Evolutionary conservation across 2,329 filamentous ascomycete species (phyloP), one percentile per base, ranked within the genome.

Genomic region (Phialophora chinensis): DNA sequence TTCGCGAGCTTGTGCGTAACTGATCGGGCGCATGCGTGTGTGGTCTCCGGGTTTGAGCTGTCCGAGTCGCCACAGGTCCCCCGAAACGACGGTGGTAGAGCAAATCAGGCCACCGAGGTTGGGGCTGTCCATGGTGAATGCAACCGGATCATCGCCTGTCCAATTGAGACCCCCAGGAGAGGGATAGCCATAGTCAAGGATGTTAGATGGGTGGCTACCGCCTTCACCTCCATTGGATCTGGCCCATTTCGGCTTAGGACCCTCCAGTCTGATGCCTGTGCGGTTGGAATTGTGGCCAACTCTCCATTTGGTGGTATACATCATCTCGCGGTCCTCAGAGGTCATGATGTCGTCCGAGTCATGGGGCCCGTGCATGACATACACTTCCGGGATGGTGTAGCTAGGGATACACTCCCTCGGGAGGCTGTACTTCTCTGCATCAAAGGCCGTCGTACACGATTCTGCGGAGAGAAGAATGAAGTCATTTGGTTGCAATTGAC

Each of bases 51-150:
- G 82, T 66, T 85, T 85, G 20, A 89, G 74, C 72, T 89, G 87
- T 0, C 87, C 87, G 10, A 89, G 72, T 71, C 87, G 86, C 86
- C 86, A 88, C 71, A 83, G 80, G 59, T 88, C 86, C 1, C 81
- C 85, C 65, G 81, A 82, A 27, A 86, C 79, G 10, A 87, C 79
- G 0, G 86, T 88, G 1, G 83, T 81, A 12, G 79, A 82, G 47
- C 81, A 85, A 0, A 87, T 79, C 66, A 89, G 87, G 0, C 87
- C 86, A 6, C 87, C 86, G 65, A 88, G 82, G 69, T 87, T 85
- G 0, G 87, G 87, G 57, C 81, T 81, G 71, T 88, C 86, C 2
- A 84, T 78, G 0, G 85, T 81, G 55, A 89, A 87, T 17, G 89
- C 83, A 17, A 84, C 84, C 1, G 85, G 82, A 38, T 85, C 84